Evolutionary conservation across 225 moss, liverwort and hornwort species (phyloP), one percentile per base, ranked within the genome.

Genomic region (Physcomitrellopsis africana): DNA sequence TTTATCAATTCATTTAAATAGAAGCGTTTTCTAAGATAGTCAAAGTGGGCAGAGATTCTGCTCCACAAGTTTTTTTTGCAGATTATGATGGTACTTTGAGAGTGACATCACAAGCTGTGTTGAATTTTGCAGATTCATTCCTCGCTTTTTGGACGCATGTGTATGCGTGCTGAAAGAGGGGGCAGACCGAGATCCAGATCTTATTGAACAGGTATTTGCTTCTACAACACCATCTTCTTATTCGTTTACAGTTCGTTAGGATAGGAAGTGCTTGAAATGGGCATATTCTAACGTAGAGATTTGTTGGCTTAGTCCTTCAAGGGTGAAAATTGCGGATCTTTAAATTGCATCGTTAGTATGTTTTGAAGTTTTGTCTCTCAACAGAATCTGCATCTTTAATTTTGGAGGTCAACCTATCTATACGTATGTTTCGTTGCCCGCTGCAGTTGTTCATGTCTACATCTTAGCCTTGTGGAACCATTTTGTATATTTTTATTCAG

Each of bases 141-240:
- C 86, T 47, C 87, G 81, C 12, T 91, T 94, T 82, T 60, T 92
- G 63, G 91, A 88, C 51, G 85, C 81, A 12, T 99, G 92, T 74
- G 79, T 77, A 60, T 84, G 79, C 48, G 82, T 99, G 42, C 76
- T 99, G 46, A 77, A 79, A 81, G 80, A 85, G 52, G 99, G 99
- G 60, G 99, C 89, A 64, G 93, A 95, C 79, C 90, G 86, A 32
- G 95, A 99, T 70, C 92, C 99, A 46, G 99, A 91, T 54, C 75
- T 99, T 22, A 77, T 99, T 64, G 99, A 95, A 74, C 99, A 95
- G 93, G 96, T 89, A 77, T 37, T 74, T 51, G 64, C n/a, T 67
- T 66, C 23, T 76, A 43, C 70, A 49, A 52, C 45, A 56, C 26
- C 47, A 0, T 60, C 12, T 19, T 49, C 27, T 11, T 18, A 46